Percentiles rank a stretch among this genome's conserved stretches.
phyloP scores from a whole-genome alignment of 805 yeast genomes.

The Starmerella gropengiesseri region DNA sequence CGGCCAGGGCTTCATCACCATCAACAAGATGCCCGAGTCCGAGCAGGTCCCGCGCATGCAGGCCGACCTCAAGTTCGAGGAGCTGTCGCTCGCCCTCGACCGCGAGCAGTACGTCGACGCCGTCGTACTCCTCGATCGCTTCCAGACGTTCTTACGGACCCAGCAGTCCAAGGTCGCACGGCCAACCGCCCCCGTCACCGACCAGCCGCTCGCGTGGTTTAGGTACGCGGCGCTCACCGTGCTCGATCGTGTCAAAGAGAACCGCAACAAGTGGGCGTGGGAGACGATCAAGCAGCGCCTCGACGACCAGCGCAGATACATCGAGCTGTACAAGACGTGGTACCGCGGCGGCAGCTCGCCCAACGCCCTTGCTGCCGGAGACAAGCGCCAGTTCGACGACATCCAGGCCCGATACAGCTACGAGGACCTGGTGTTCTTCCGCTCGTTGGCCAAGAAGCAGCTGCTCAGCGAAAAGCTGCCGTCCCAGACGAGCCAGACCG shows the following conservation, averaged over 20 bases:
- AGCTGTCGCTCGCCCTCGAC: conserved; percentile 77
- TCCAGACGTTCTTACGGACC: conserved; percentile 68
- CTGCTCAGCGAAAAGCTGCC: conserved; percentile 44
- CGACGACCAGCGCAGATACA: conserved; percentile 59
- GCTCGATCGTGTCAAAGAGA: conserved; percentile 67
- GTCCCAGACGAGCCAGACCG: conserved; percentile 14
- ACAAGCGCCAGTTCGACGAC: conserved; percentile 35
- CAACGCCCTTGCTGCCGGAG: conserved; percentile 24
- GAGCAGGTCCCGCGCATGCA: conserved; percentile 49
- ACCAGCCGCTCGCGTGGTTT: conserved; percentile 75
- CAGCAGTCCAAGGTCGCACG: conserved; percentile 60
- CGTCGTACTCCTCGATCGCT: conserved; percentile 67
- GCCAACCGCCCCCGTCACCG: conserved; percentile 43
- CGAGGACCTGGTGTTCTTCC: conserved; percentile 76
- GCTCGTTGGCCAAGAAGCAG: conserved; percentile 66
- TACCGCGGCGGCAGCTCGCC: conserved; percentile 31
- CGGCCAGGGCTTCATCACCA: conserved; percentile 71
- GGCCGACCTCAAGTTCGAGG: conserved; percentile 71
- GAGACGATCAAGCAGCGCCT: conserved; percentile 59
- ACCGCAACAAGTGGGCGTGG: conserved; percentile 81
- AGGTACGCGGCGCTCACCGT: conserved; percentile 69
- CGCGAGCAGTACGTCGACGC: conserved; percentile 75
- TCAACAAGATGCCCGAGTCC: conserved; percentile 49
- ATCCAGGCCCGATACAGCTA: conserved; percentile 52
- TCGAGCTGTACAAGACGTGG: conserved; percentile 53